A percentile compares a stretch with the other conserved stretches of the same genome.
Conservation (phyloP, 441 rosid species). For the Gossypium davidsonii region DNA sequence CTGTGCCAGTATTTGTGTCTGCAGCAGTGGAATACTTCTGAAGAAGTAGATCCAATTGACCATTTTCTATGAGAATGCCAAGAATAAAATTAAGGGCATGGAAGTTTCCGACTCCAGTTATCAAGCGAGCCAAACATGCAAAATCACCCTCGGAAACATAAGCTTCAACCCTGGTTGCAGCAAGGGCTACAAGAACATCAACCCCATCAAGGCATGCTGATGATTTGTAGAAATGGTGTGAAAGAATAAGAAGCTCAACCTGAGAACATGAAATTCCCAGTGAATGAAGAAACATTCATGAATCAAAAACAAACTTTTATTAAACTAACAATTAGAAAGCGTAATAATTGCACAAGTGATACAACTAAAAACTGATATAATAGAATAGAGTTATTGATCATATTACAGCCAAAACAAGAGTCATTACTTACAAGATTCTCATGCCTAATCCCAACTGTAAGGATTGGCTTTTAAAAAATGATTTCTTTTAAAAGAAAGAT, state of each 20-base stretch:
- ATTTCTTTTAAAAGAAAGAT: not conserved
- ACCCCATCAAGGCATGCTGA: slow-evolving; percentile 99
- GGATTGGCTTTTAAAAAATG: not conserved
- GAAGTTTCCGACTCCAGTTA: slow-evolving; percentile 95
- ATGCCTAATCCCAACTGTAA: not conserved
- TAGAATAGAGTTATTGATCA: not conserved
- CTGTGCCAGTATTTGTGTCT: slow-evolving; percentile 68
- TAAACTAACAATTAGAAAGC: not conserved
- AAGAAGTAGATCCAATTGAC: slow-evolving; percentile 93
- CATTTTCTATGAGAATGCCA: slow-evolving; percentile 89
- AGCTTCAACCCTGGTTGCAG: slow-evolving; percentile 93
- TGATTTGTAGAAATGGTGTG: slow-evolving; percentile 95
- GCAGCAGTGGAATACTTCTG: slow-evolving; percentile 93
- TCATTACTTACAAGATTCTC: not conserved
- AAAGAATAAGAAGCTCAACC: slow-evolving; percentile 96
- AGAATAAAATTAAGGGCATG: slow-evolving; percentile 93
- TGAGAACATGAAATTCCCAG: slow-evolving; percentile 26
- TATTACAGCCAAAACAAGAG: not conserved
- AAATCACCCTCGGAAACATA: slow-evolving; percentile 94
- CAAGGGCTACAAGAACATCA: slow-evolving; percentile 96
- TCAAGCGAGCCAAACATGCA: slow-evolving; percentile 83
- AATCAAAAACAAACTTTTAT: not conserved
- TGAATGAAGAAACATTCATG: slow-evolving; percentile 12
- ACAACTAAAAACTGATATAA: not conserved
- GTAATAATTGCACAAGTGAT: not conserved